Conservation (phyloP, 495 filamentous ascomycete genomes). For the Peziza echinospora region DNA sequence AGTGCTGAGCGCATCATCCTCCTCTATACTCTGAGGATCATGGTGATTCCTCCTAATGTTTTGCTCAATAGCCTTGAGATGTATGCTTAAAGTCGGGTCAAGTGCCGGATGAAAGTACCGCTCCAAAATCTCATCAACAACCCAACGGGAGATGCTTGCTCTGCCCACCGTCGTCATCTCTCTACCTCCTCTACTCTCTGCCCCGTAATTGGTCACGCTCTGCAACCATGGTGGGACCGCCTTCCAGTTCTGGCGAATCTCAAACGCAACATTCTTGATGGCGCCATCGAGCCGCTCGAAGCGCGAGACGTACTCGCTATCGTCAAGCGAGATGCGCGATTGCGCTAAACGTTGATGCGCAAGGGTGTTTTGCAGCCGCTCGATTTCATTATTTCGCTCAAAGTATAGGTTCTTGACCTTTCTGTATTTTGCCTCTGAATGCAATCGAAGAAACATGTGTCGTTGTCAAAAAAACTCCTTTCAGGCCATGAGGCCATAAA, state of each 20-base stretch:
- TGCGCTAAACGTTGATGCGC: constrained; percentile 88
- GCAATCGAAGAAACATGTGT: constrained; percentile 3
- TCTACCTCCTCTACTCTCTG: constrained; percentile 58
- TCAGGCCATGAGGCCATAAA: too few species aligned
- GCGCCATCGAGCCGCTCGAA: constrained; percentile 87
- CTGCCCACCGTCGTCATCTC: constrained; percentile 96
- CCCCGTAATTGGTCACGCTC: constrained; percentile 60
- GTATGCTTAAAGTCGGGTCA: constrained; percentile 47
- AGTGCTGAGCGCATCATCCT: constrained; percentile 69
- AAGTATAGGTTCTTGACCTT: constrained; percentile 97
- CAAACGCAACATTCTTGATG: constrained; percentile 86
- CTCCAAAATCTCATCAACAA: constrained; percentile 79
- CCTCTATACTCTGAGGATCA: constrained; percentile 51
- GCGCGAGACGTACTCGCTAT: constrained; percentile 77
- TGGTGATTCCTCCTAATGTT: constrained; percentile 63
- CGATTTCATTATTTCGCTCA: constrained; percentile 80
- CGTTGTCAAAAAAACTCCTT: too few species aligned
- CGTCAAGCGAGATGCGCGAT: constrained; percentile 85
- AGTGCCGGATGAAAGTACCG: constrained; percentile 77
- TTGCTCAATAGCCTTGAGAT: constrained; percentile 70
- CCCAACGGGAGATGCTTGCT: constrained; percentile 70
- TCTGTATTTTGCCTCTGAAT: constrained; percentile 73
- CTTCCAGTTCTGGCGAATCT: constrained; percentile 83
- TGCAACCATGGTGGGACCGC: constrained; percentile 57
- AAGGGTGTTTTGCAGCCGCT: constrained; percentile 86